Evolutionary conservation across 1,284 basidiomycete species (phyloP).

Genomic region (Pseudozyma sp.): DNA sequence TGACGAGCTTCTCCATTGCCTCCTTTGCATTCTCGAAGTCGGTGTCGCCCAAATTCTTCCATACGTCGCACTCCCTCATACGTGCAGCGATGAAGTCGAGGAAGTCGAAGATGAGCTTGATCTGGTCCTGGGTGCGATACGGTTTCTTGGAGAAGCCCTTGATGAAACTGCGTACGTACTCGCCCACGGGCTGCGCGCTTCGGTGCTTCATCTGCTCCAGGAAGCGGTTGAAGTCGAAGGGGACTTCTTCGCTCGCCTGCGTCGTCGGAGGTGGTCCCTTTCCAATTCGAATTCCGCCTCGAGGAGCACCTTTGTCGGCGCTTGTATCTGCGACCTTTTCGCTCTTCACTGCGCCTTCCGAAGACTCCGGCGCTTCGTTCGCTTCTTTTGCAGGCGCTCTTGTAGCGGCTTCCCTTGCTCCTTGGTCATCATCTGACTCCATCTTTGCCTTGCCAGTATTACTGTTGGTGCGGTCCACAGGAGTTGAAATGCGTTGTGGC

Average conservation of each 20-base stretch:
- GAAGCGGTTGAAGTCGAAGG: conserved; percentile 68
- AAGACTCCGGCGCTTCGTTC: not conserved
- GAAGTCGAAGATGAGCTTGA: conserved; percentile 68
- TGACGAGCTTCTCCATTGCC: conserved; percentile 99
- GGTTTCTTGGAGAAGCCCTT: conserved; percentile 67
- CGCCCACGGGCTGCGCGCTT: conserved; percentile 64
- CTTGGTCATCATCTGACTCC: not conserved
- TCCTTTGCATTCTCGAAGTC: conserved; percentile 98
- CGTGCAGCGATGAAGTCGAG: conserved; percentile 66
- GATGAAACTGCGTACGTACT: conserved; percentile 68
- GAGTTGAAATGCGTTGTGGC: conserved; percentile 22
- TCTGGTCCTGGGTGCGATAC: conserved; percentile 65
- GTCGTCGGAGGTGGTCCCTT: conserved; percentile 58
- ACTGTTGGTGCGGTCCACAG: conserved; percentile 1
- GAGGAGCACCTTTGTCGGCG: conserved; percentile 4
- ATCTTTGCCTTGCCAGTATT: conserved; percentile 4
- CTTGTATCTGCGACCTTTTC: conserved; percentile 1
- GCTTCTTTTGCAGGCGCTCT: not conserved
- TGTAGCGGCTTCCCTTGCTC: not conserved
- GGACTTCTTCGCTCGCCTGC: conserved; percentile 57
- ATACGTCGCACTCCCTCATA: conserved; percentile 63
- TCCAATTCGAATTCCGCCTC: conserved; percentile 50
- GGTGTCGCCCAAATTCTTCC: conserved; percentile 72
- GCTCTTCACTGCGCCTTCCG: not conserved
- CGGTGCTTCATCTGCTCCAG: conserved; percentile 68